Conservation (phyloP, 2,329 filamentous ascomycete genomes). For the Sphaerulina musiva region DNA sequence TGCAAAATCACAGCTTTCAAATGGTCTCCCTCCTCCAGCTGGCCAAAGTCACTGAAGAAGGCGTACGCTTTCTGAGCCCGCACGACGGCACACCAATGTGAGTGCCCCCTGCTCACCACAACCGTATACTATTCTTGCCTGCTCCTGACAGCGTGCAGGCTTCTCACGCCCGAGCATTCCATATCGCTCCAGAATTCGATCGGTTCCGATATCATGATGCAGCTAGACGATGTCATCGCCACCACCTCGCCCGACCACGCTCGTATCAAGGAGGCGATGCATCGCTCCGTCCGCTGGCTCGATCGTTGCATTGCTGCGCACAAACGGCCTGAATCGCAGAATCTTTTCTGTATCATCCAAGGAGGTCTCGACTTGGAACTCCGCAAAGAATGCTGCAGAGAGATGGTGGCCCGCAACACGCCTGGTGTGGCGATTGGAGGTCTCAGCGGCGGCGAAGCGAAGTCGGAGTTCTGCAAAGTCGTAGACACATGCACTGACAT, state of each 20-base stretch:
- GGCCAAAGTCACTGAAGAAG: slow-evolving; percentile 89
- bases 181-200: slow-evolving; percentile 95
- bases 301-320: slow-evolving; percentile 92
- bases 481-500: slow-evolving; percentile 78
- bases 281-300: slow-evolving; percentile 88
- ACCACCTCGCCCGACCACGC: slow-evolving; percentile 85
- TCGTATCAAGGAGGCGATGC: slow-evolving; percentile 91
- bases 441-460: slow-evolving; percentile 89
- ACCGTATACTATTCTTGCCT: neutral
- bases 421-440: slow-evolving; percentile 96
- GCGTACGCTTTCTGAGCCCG: slow-evolving; percentile 90
- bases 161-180: slow-evolving; percentile 94
- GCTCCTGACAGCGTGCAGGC: slow-evolving; percentile 27
- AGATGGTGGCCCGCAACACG: slow-evolving; percentile 86
- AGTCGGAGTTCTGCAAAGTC: slow-evolving; percentile 79
- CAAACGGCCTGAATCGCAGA: slow-evolving; percentile 73
- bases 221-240: slow-evolving; percentile 94
- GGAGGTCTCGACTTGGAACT: slow-evolving; percentile 86
- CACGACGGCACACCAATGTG: slow-evolving; percentile 89
- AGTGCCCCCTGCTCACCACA: slow-evolving; percentile 21
- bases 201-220: slow-evolving; percentile 98
- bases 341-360: slow-evolving; percentile 98
- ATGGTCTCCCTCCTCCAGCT: slow-evolving; percentile 96
- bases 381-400: slow-evolving; percentile 70
- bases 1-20: slow-evolving; percentile 68